Percentiles rank a stretch among this genome's conserved stretches.
These are phyloP conservation scores for Aspergillus costaricaensis DNA, from an alignment of 2,329 filamentous ascomycete species.

Conservation along the genomic window DNA sequence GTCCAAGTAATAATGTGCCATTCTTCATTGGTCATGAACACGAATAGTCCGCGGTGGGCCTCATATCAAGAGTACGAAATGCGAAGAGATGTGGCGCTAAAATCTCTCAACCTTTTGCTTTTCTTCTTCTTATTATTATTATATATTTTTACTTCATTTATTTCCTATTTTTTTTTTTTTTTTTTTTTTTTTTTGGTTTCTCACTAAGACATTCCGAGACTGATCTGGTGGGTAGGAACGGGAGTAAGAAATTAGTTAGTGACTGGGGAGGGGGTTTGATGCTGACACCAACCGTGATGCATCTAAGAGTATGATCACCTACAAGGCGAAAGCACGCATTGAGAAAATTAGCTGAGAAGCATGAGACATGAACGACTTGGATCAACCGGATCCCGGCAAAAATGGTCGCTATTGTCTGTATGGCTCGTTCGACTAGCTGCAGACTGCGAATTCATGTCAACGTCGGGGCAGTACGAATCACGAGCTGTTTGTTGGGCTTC, in stretches of 20 bases:
- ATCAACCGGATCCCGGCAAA: constrained; percentile 9
- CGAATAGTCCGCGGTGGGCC: not conserved
- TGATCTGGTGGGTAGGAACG: not conserved
- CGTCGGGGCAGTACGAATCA: not conserved
- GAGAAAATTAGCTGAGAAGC: not conserved
- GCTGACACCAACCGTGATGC: not conserved
- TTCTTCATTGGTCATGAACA: not conserved
- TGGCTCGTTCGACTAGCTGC: not conserved
- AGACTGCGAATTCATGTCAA: not conserved
- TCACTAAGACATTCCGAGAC: not conserved
- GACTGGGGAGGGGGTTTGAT: not conserved
- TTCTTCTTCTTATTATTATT: not conserved
- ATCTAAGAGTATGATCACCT: not conserved
- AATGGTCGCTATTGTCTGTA: not conserved
- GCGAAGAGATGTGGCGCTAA: constrained; percentile 2
- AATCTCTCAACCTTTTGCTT: constrained; percentile 8
- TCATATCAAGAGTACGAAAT: not conserved
- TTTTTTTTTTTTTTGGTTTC: not conserved
- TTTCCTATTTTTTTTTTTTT: not conserved
- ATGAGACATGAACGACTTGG: constrained; percentile 1
- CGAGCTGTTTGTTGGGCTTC: not conserved
- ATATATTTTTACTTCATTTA: too few species aligned
- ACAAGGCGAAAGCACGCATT: not conserved
- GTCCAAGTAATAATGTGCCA: too few species aligned
- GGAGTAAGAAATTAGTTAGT: not conserved